phyloP scores from a whole-genome alignment of 148 eudicot genomes.

The Camellia sinensis region DNA sequence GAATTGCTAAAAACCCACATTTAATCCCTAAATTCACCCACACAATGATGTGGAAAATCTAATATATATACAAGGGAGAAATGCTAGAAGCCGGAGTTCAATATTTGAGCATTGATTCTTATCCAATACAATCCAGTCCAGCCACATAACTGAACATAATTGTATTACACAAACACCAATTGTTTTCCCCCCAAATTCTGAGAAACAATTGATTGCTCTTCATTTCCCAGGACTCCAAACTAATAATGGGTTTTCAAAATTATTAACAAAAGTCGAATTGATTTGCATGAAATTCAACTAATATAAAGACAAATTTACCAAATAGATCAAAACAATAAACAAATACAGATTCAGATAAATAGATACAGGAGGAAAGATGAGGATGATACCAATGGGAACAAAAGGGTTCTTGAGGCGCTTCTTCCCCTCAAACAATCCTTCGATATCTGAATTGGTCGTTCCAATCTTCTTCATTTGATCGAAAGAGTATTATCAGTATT shows the following conservation, averaged over 20 bases:
- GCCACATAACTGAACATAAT: background rate
- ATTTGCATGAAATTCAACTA: background rate
- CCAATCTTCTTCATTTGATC: slow-evolving; percentile 24
- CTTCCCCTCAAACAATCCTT: slow-evolving; percentile 45
- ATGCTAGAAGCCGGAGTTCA: too few species aligned
- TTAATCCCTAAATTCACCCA: too few species aligned
- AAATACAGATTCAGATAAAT: background rate
- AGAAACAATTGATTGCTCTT: background rate
- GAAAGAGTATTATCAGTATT: too few species aligned
- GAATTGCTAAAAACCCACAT: too few species aligned
- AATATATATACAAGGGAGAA: too few species aligned
- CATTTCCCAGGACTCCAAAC: background rate
- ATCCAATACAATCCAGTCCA: background rate
- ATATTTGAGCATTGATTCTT: background rate
- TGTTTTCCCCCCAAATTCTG: background rate
- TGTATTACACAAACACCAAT: background rate
- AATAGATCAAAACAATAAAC: background rate
- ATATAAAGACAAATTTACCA: background rate
- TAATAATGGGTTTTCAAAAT: background rate
- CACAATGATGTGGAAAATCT: background rate
- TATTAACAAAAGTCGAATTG: background rate
- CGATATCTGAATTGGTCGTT: slow-evolving; percentile 31
- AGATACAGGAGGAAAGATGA: background rate
- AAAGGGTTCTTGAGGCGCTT: slow-evolving; percentile 68
- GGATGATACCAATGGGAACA: slow-evolving; percentile 63